phyloP scores from a whole-genome alignment of 768 basidiomycete species.

The Mycena alexandri region DNA sequence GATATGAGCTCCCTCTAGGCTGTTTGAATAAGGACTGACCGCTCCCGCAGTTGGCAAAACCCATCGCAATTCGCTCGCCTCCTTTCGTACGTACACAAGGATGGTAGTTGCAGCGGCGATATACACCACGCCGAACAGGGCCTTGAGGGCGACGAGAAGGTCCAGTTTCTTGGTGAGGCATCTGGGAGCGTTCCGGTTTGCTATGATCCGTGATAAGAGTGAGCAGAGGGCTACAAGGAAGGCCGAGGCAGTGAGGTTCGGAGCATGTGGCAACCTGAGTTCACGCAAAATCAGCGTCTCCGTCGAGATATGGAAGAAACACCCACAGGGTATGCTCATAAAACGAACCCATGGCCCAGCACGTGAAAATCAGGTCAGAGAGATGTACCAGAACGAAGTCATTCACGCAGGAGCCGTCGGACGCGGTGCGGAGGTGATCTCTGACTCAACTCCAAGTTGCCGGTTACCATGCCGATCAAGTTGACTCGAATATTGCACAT shows the following conservation, averaged over 20 bases:
- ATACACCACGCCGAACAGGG: slow-evolving; percentile 1
- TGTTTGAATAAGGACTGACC: not conserved
- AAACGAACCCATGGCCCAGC: too few species aligned
- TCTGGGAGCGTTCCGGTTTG: slow-evolving; percentile 1
- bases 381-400: too few species aligned
- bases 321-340: too few species aligned
- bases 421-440: too few species aligned
- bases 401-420: too few species aligned
- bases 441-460: too few species aligned
- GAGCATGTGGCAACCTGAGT: too few species aligned
- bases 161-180: slow-evolving; percentile 4
- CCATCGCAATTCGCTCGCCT: not conserved
- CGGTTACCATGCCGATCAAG: too few species aligned
- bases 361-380: too few species aligned
- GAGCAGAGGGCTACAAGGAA: slow-evolving; percentile 2
- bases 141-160: not conserved
- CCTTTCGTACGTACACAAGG: not conserved
- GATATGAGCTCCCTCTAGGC: not conserved
- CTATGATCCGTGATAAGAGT: not conserved
- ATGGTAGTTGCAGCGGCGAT: not conserved
- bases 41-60: slow-evolving; percentile 6
- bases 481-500: too few species aligned
- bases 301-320: too few species aligned
- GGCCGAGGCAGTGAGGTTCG: not conserved
- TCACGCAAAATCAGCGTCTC: too few species aligned